Evolutionary conservation across 2,329 filamentous ascomycete species (phyloP).

Genomic region (Fusarium sp.): DNA sequence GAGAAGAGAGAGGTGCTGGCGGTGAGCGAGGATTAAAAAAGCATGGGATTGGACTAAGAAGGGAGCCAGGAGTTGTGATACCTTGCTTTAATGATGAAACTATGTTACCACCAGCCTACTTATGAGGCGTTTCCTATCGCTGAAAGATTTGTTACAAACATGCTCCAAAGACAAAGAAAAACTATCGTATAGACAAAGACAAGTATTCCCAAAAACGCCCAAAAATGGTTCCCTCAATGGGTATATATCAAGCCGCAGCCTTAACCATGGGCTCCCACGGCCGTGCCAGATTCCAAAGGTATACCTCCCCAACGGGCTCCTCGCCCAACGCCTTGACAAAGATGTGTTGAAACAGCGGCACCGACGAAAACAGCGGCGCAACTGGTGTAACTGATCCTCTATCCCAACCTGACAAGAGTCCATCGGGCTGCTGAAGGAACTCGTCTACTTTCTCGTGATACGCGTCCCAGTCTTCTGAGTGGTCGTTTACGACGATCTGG

Average conservation of each 20-base stretch:
- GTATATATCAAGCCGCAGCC: slow-evolving; percentile 47
- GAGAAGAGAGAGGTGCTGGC: slow-evolving; percentile 41
- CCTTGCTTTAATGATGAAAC: slow-evolving; percentile 45
- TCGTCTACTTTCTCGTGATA: slow-evolving; percentile 51
- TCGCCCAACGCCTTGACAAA: slow-evolving; percentile 52
- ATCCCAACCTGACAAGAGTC: slow-evolving; percentile 46
- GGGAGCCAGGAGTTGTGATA: slow-evolving; percentile 49
- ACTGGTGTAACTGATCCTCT: slow-evolving; percentile 42
- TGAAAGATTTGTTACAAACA: slow-evolving; percentile 19
- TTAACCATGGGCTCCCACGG: slow-evolving; percentile 60
- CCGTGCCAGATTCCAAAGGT: slow-evolving; percentile 56
- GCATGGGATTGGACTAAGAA: slow-evolving; percentile 30
- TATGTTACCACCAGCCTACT: slow-evolving; percentile 32
- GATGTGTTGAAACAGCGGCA: slow-evolving; percentile 51
- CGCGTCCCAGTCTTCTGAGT: slow-evolving; percentile 47
- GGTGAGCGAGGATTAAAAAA: slow-evolving; percentile 42
- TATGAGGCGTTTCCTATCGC: slow-evolving; percentile 31
- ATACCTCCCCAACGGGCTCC: slow-evolving; percentile 52
- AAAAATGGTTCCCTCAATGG: neutral
- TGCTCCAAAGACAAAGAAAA: slow-evolving; percentile 14
- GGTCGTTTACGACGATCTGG: slow-evolving; percentile 54
- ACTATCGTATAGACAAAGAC: neutral
- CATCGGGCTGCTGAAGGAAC: slow-evolving; percentile 48
- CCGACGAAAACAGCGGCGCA: slow-evolving; percentile 45
- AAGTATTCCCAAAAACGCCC: neutral